Conservation (phyloP, 805 yeast species). For the Tetrapisispora fleetii region DNA sequence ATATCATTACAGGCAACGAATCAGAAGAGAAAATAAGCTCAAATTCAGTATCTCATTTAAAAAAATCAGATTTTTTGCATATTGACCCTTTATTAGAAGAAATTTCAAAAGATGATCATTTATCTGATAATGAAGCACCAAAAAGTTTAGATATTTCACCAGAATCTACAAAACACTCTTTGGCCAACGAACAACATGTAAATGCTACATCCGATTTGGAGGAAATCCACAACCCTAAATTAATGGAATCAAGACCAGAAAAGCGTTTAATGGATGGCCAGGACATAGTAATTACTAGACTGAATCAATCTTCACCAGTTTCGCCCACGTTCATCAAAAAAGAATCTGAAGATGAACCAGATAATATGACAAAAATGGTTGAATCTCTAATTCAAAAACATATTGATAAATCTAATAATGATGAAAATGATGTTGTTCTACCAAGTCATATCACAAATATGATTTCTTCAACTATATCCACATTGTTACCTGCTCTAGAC, state of each 20-base stretch:
- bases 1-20: no score
- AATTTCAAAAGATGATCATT: not conserved
- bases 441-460: conserved; percentile 13
- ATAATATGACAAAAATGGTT: conserved; percentile 6
- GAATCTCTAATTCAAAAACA: conserved; percentile 17
- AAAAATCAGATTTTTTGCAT: not conserved
- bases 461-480: conserved; percentile 18
- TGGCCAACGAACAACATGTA: not conserved
- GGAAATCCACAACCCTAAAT: no score
- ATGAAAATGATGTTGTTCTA: conserved; percentile 6
- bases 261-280: not conserved
- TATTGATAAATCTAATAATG: conserved; percentile 8
- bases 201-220: no score
- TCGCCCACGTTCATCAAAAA: not conserved
- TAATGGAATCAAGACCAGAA: no score
- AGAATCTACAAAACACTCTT: not conserved
- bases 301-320: not conserved
- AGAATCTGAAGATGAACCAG: not conserved
- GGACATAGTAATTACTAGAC: not conserved
- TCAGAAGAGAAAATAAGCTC: not conserved
- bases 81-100: not conserved
- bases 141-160: not conserved
- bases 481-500: conserved; percentile 14
- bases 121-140: not conserved
- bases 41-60: not conserved